A percentile compares a stretch with the other conserved stretches of the same genome.
Conservation (phyloP, 2,329 filamentous ascomycete species). For the Claviceps purpurea region DNA sequence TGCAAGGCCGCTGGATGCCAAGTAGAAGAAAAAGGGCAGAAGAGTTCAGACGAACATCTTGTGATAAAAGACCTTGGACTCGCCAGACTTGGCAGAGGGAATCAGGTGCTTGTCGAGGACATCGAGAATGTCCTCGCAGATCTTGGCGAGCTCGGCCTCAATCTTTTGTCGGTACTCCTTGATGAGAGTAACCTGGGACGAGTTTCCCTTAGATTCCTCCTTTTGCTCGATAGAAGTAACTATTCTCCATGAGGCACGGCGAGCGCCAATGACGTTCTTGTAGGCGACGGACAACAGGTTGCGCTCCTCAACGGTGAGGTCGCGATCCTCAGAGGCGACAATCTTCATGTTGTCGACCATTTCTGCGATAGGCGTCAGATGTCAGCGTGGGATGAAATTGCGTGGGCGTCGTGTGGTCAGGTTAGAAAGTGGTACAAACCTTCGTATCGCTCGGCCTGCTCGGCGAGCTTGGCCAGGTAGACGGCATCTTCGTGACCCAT, state of each 20-base stretch:
- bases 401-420: background rate
- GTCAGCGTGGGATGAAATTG: conserved; percentile 12
- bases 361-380: conserved; percentile 40
- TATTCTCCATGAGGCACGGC: conserved; percentile 96
- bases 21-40: no score
- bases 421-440: conserved; percentile 44
- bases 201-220: conserved; percentile 98
- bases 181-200: conserved; percentile 78
- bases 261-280: conserved; percentile 97
- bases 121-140: conserved; percentile 94
- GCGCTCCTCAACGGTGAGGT: conserved; percentile 85
- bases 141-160: conserved; percentile 89
- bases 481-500: conserved; percentile 99
- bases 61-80: conserved; percentile 99
- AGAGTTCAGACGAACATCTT: conserved; percentile 57
- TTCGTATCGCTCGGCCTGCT: conserved; percentile 99
- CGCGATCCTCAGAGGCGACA: conserved; percentile 75
- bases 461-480: conserved; percentile 98
- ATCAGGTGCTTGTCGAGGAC: conserved; percentile 92
- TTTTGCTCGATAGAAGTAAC: conserved; percentile 98
- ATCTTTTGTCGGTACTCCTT: conserved; percentile 99
- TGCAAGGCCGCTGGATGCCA: background rate
- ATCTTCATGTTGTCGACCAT: conserved; percentile 99
- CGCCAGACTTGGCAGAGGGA: conserved; percentile 82
- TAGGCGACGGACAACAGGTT: conserved; percentile 96